These are phyloP conservation scores for Solanum paucissectum DNA, from an alignment of 257 asterid genomes.

Conservation along the genomic window DNA sequence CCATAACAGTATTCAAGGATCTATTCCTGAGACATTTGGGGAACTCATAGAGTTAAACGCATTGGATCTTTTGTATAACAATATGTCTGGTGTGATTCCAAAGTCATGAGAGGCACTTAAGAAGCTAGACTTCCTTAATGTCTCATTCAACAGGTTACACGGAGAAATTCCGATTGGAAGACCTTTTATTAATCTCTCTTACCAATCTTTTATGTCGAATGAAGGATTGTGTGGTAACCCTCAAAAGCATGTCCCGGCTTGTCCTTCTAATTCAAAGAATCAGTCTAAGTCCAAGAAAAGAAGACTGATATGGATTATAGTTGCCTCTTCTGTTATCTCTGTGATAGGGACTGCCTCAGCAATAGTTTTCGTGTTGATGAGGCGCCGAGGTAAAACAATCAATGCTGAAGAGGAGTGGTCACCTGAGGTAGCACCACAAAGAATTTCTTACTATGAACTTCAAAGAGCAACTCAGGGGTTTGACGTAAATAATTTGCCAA, in stretches of 20 bases:
- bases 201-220: not conserved
- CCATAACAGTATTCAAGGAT: slow-evolving; percentile 14
- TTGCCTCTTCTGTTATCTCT: not conserved
- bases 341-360: not conserved
- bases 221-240: not conserved
- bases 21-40: slow-evolving; percentile 13
- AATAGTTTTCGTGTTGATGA: not conserved
- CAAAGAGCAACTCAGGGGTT: not conserved
- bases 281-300: not conserved
- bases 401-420: not conserved
- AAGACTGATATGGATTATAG: not conserved
- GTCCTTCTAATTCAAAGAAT: not conserved
- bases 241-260: not conserved
- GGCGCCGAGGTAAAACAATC: not conserved
- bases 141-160: not conserved
- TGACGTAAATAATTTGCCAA: not conserved
- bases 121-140: not conserved
- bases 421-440: not conserved
- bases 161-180: not conserved
- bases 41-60: slow-evolving; percentile 1
- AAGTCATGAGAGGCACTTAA: slow-evolving; percentile 4
- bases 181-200: not conserved
- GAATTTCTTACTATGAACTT: slow-evolving; percentile 9
- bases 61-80: slow-evolving; percentile 19
- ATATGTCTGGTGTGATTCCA: slow-evolving; percentile 20